Percentiles rank a stretch among this genome's conserved stretches.
Conservation (phyloP, 352 stramenopile species). For the Proteromonas lacertae region DNA sequence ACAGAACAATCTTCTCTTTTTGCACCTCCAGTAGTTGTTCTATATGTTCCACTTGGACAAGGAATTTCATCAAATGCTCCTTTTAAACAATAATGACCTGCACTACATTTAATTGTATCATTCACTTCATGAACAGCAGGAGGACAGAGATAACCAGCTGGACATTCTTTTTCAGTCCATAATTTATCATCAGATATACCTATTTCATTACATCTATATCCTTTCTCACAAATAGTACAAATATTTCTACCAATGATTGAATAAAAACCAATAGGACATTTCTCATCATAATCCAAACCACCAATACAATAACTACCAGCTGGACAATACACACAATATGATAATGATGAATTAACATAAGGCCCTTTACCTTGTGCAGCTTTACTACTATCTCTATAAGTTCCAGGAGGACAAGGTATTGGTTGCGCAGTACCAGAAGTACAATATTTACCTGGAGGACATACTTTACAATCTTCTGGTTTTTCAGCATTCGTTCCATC, state of each 20-base stretch:
- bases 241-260: constrained; percentile 5
- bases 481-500: too few relatives aligned
- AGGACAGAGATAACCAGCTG: constrained; percentile 22
- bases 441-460: constrained; percentile 12
- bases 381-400: constrained; percentile 7
- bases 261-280: constrained; percentile 8
- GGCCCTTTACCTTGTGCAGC: too few relatives aligned
- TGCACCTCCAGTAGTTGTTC: constrained; percentile 13
- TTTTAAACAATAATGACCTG: constrained; percentile 34
- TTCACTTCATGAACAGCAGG: constrained; percentile 10
- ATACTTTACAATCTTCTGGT: too few relatives aligned
- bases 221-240: constrained; percentile 1
- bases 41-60: constrained; percentile 5
- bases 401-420: neutral
- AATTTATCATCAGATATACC: too few relatives aligned
- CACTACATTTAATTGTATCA: constrained; percentile 21
- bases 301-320: constrained; percentile 27
- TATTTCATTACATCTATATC: too few relatives aligned
- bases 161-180: constrained; percentile 10
- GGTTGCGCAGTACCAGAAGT: constrained; percentile 1
- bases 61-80: constrained; percentile 19
- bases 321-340: constrained; percentile 32
- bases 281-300: constrained; percentile 1
- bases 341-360: constrained; percentile 16
- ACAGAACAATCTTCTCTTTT: constrained; percentile 2